Base-by-base conservation (phyloP, 2,329 filamentous ascomycete species). In the Fusarium proliferatum region DNA sequence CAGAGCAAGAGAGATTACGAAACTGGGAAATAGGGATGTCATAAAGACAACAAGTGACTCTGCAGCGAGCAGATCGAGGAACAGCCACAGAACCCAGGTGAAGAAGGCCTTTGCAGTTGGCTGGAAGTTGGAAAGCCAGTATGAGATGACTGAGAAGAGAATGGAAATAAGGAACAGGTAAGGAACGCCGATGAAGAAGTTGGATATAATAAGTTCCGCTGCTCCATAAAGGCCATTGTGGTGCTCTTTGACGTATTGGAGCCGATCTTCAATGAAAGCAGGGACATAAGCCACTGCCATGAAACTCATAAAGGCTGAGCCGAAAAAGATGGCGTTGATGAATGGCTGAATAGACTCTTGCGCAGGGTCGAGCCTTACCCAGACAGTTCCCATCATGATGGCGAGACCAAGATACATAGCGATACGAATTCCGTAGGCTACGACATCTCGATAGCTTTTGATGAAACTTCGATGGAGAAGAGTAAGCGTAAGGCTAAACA, bases 341-440 rank as follows among this genome's bases (percentile, higher is more conserved):
- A 94, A 93, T 1, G 94, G 90, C 76, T 94, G 92, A 75, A 97
- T 96, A 66, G 92, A 92, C 63, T 87, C 84, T 79, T 97, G 94
- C 0, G 86, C 84, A 0, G 91, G 86, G 8, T 87, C 83, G 6
- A 97, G 86, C 10, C 94, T 90, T 19, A 97, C 84, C 91, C 93
- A 97, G 17, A 97, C 93, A 0, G 94, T 97, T 9, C 94, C 94
- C 92, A 96, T 95, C 89, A 96, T 92, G 75, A 96, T 89, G 3
- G 94, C 94, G 21, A 97, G 86, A 2, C 90, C 89, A 28, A 78
- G 72, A 81, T 97, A 96, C 94, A 97, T 97, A 45, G 88, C 91
- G 46, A 96, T 86, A 7, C 94, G 90, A 74, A 96, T 94, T 1
- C 92, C 93, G 78, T 97, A 97, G 0, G 92, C 94, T 58, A 97